These are phyloP conservation scores for Backusella mclennaniae DNA, from an alignment of 192 early-diverging fungal species.

Conservation along the genomic window DNA sequence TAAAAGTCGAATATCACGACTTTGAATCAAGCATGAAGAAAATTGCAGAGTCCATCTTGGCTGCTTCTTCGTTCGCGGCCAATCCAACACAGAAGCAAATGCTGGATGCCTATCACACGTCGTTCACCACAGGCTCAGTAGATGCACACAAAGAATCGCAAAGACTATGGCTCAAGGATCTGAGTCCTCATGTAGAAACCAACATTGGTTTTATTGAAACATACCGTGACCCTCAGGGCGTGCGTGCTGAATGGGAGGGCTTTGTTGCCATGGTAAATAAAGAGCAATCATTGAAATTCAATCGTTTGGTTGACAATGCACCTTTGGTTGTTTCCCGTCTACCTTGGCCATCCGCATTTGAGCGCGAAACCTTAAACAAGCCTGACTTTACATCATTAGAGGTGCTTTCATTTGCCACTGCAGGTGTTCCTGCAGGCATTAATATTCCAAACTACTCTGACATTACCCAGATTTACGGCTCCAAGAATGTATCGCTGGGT, in stretches of 20 bases:
- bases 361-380: slow-evolving; percentile 45
- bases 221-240: slow-evolving; percentile 57
- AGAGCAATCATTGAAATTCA: slow-evolving; percentile 55
- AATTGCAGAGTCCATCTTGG: slow-evolving; percentile 37
- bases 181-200: slow-evolving; percentile 51
- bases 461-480: slow-evolving; percentile 43
- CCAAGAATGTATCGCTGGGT: slow-evolving; percentile 62
- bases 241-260: slow-evolving; percentile 63
- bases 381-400: slow-evolving; percentile 61
- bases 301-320: slow-evolving; percentile 51
- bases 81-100: slow-evolving; percentile 52
- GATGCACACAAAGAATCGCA: slow-evolving; percentile 57
- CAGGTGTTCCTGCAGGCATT: slow-evolving; percentile 46
- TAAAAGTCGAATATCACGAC: slow-evolving; percentile 46
- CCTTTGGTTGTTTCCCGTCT: slow-evolving; percentile 42
- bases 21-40: slow-evolving; percentile 39
- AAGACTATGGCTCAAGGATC: slow-evolving; percentile 52
- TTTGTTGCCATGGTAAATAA: slow-evolving; percentile 65
- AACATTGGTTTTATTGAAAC: slow-evolving; percentile 65
- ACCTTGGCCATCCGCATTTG: slow-evolving; percentile 53
- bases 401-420: slow-evolving; percentile 53
- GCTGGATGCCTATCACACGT: slow-evolving; percentile 47
- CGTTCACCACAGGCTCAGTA: slow-evolving; percentile 56
- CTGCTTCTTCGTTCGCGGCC: slow-evolving; percentile 44
- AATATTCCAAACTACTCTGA: slow-evolving; percentile 51